Evolutionary conservation across 352 stramenopile genomes (phyloP), one percentile per base, ranked within the genome.

Genomic region (Phytopythium kandeliae): DNA sequence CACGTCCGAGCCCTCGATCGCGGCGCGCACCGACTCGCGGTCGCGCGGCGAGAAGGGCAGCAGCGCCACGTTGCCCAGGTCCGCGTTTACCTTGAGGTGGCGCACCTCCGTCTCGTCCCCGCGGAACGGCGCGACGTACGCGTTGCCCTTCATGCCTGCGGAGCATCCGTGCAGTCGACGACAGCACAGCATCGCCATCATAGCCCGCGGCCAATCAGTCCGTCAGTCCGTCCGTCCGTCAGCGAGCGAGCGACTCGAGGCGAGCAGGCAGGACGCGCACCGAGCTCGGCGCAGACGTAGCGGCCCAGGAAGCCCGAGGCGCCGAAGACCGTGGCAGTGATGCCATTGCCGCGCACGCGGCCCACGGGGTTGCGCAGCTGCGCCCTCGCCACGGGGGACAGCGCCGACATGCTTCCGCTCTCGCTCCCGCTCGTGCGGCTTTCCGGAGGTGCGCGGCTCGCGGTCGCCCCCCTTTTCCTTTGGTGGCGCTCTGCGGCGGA

Each of bases 251-350:
- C n/a, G n/a, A n/a, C n/a, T n/a, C n/a, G n/a, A n/a, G n/a, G n/a
- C n/a, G n/a, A n/a, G n/a, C n/a, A n/a, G n/a, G n/a, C n/a, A n/a
- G n/a, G n/a, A n/a, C n/a, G n/a, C 75, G 74, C 70, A 97, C 92
- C 96, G 50, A 98, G 64, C 69, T 98, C 79, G 46, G 76, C 76
- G 59, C 88, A 96, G 26, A 99, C 83, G 71, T 99, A 98, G 54
- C 94, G 87, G 24, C 96, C 96, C 28, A 99, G 73, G 67, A 97
- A 98, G 37, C 96, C 96, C 47, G 85, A 96, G 49, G 76, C 85
- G 51, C 96, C 96, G 65, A 99, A 99, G 47, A 99, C 81, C 6
- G 92, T 85, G 43, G 95, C 89, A n/a, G 88, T 97, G 57, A 98
- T 74, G 34, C 86, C 90, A 53, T 91, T 65, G 54, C 69, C 78